These are phyloP conservation scores for Geosmithia flava DNA, from an alignment of 2,329 filamentous ascomycete genomes.

Conservation along the genomic window DNA sequence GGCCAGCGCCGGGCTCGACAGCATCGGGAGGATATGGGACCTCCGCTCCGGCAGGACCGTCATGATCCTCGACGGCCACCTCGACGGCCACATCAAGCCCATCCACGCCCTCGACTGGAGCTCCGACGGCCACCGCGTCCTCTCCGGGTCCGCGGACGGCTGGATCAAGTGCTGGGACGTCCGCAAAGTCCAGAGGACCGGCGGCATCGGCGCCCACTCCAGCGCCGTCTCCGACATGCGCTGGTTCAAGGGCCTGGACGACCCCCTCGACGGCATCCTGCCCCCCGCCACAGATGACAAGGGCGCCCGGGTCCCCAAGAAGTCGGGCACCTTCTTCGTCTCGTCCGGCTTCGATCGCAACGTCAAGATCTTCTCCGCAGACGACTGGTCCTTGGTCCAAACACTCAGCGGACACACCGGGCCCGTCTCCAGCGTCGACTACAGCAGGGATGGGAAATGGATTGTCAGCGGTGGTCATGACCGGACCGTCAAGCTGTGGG, in stretches of 20 bases:
- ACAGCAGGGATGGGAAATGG: conserved; percentile 77
- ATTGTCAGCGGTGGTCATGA: conserved; percentile 93
- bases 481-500: conserved; percentile 92
- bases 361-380: conserved; percentile 89
- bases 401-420: conserved; percentile 82
- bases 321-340: conserved; percentile 83
- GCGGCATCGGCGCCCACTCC: conserved; percentile 80
- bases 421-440: conserved; percentile 82
- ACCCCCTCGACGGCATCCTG: conserved; percentile 45
- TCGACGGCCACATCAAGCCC: conserved; percentile 72
- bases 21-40: conserved; percentile 93
- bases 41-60: conserved; percentile 82
- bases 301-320: conserved; percentile 61
- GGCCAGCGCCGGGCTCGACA: conserved; percentile 87
- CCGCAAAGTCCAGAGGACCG: conserved; percentile 71
- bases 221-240: conserved; percentile 85
- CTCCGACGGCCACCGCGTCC: conserved; percentile 76
- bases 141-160: conserved; percentile 87
- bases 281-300: conserved; percentile 51
- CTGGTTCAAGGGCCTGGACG: conserved; percentile 85
- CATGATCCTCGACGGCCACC: conserved; percentile 85
- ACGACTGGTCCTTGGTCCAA: conserved; percentile 89
- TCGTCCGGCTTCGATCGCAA: conserved; percentile 88
- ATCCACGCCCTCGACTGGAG: conserved; percentile 93
- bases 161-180: conserved; percentile 99